These are phyloP conservation scores for Mortierella sp. DNA, from an alignment of 371 early-diverging fungal species.

Conservation along the genomic window DNA sequence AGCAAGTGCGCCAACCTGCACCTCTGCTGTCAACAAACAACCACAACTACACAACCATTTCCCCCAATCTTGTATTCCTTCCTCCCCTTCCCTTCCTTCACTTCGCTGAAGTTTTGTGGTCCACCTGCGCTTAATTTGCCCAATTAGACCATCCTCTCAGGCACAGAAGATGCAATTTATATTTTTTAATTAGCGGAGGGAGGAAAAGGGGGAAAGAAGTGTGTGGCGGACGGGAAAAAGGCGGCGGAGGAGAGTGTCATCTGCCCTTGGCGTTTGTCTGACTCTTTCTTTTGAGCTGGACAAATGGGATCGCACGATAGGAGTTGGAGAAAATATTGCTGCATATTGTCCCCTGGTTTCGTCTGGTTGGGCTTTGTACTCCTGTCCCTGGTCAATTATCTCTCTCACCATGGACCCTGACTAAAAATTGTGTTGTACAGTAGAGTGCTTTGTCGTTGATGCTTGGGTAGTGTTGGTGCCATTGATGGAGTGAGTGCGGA, in stretches of 20 bases:
- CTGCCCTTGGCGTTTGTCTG: not conserved
- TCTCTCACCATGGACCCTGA: not conserved
- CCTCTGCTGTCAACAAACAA: too few species aligned
- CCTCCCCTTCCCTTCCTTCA: not conserved
- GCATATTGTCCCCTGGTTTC: not conserved
- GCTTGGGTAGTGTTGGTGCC: not conserved
- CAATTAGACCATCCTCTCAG: conserved; percentile 4
- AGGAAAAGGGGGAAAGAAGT: too few species aligned
- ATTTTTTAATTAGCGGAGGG: not conserved
- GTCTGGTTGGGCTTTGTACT: not conserved
- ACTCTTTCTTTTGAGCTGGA: not conserved
- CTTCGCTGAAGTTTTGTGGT: not conserved
- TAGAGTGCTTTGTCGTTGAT: not conserved
- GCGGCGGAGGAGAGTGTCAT: not conserved
- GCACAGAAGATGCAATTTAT: not conserved
- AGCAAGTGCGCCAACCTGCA: not conserved
- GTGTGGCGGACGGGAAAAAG: not conserved
- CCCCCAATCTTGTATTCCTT: not conserved
- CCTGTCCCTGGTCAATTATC: not conserved
- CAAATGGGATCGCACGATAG: not conserved
- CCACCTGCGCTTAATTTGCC: not conserved
- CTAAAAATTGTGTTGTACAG: not conserved
- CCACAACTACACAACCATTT: too few species aligned
- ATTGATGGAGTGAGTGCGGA: not conserved
- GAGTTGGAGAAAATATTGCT: not conserved